A percentile compares a stretch with the other conserved stretches of the same genome.
These are phyloP conservation scores for Balamuthia mandrillaris DNA, from an alignment of 208 protist genomes.

Conservation along the genomic window DNA sequence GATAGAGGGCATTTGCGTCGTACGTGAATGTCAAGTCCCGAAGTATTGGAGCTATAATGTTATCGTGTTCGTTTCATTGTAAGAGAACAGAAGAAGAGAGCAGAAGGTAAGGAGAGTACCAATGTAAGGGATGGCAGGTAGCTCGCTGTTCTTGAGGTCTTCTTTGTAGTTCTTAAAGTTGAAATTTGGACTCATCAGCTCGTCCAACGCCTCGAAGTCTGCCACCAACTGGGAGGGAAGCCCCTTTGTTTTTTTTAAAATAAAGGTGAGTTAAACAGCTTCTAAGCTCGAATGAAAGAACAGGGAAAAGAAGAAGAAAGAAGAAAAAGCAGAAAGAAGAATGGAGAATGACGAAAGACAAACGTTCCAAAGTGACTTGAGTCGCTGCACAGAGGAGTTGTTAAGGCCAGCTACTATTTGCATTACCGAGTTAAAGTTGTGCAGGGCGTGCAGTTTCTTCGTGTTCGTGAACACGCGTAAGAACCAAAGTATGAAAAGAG, in stretches of 20 bases:
- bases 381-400: slow-evolving; percentile 31
- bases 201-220: neutral
- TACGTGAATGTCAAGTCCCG: slow-evolving; percentile 10
- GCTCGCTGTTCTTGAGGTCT: neutral
- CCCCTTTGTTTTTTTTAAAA: neutral
- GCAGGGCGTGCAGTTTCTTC: neutral
- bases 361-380: slow-evolving; percentile 8
- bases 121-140: slow-evolving; percentile 3
- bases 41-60: neutral
- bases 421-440: slow-evolving; percentile 27
- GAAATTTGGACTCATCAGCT: neutral
- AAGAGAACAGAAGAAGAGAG: neutral
- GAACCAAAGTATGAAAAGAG: neutral
- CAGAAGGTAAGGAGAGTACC: neutral
- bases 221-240: neutral
- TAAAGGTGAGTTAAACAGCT: neutral
- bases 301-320: neutral
- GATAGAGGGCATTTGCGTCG: neutral
- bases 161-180: slow-evolving; percentile 14
- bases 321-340: too few relatives aligned
- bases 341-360: neutral
- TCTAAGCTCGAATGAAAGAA: neutral
- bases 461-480: neutral
- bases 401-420: slow-evolving; percentile 13
- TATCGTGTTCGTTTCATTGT: neutral